These are phyloP conservation scores for Arabidopsis arenosa DNA, from an alignment of 345 rosid genomes.

Conservation along the genomic window DNA sequence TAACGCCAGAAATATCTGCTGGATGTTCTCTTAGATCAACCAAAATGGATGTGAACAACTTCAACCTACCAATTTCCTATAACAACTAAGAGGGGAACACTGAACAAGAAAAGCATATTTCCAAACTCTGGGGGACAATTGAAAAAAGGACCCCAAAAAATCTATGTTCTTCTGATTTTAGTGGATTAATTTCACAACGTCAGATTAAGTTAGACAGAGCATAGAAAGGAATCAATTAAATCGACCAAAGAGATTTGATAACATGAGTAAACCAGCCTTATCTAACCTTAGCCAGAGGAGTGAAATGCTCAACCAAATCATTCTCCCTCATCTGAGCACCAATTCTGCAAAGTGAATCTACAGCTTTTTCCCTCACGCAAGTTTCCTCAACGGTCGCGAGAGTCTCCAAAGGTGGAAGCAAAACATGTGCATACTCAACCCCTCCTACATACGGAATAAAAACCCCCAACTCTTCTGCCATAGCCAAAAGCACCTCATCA, in stretches of 20 bases:
- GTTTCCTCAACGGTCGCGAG: constrained; percentile 76
- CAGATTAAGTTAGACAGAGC: not conserved
- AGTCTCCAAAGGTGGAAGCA: constrained; percentile 76
- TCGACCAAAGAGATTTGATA: not conserved
- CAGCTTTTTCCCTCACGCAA: constrained; percentile 76
- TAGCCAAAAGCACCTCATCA: constrained; percentile 78
- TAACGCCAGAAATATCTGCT: not conserved
- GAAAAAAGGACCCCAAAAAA: not conserved
- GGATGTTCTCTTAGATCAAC: not conserved
- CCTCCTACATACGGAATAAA: constrained; percentile 85
- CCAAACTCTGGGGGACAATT: not conserved
- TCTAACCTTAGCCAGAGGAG: constrained; percentile 69
- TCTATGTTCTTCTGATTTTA: not conserved
- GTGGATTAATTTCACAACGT: not conserved
- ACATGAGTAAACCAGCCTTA: not conserved
- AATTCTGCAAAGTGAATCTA: constrained; percentile 69
- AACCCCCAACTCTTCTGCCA: constrained; percentile 83
- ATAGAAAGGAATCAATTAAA: not conserved
- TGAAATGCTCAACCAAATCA: constrained; percentile 68
- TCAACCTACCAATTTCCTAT: not conserved
- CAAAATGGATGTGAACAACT: not conserved
- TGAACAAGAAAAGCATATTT: constrained; percentile 9
- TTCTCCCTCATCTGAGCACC: constrained; percentile 79
- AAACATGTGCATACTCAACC: constrained; percentile 62
- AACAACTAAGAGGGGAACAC: not conserved